Evolutionary conservation across 805 yeast species (phyloP).

Genomic region (Cyberlindnera petersonii): DNA sequence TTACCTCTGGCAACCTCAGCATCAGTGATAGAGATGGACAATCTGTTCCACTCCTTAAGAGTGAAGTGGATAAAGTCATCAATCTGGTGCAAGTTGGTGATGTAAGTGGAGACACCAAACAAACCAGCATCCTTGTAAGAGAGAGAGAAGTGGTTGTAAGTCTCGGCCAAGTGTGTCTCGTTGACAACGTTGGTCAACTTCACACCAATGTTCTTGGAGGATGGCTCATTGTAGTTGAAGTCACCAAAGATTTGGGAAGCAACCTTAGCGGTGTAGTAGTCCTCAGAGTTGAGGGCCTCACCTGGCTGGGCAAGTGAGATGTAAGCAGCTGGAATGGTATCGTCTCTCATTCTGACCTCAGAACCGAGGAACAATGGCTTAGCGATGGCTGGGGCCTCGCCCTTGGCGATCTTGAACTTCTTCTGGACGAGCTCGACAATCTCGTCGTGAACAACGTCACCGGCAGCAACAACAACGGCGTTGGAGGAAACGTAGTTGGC

Average conservation of each 20-base stretch:
- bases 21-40: constrained; percentile 68
- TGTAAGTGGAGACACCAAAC: constrained; percentile 76
- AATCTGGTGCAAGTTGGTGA: constrained; percentile 52
- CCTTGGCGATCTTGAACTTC: constrained; percentile 45
- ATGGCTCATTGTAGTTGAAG: constrained; percentile 51
- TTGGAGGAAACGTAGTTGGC: constrained; percentile 59
- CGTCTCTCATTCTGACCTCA: constrained; percentile 85
- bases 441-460: constrained; percentile 66
- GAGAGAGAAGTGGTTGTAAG: constrained; percentile 65
- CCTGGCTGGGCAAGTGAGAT: constrained; percentile 72
- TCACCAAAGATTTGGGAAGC: constrained; percentile 63
- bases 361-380: constrained; percentile 76
- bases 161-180: constrained; percentile 70
- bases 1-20: constrained; percentile 78
- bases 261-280: constrained; percentile 67
- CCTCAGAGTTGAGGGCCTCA: constrained; percentile 59
- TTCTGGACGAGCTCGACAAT: constrained; percentile 63
- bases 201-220: constrained; percentile 57
- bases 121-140: constrained; percentile 76
- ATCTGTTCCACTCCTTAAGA: constrained; percentile 84
- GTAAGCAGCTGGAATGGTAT: constrained; percentile 77
- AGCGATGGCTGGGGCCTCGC: constrained; percentile 45
- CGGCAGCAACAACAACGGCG: constrained; percentile 65
- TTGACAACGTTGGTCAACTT: constrained; percentile 65
- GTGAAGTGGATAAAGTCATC: constrained; percentile 81